These are phyloP conservation scores for Lichtheimia corymbifera DNA, from an alignment of 371 early-diverging fungal genomes.

Conservation along the genomic window DNA sequence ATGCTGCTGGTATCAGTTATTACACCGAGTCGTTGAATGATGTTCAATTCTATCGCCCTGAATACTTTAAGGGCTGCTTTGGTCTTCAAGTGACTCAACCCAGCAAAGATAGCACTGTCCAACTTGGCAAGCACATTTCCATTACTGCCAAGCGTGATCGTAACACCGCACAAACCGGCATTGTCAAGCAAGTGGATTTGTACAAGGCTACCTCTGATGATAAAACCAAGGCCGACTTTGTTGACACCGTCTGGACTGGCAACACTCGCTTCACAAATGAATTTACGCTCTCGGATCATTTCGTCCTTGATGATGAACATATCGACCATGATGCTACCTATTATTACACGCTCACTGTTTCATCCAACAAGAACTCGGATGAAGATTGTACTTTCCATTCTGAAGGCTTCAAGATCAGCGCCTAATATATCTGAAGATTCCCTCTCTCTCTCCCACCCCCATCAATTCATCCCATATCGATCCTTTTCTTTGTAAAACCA, in stretches of 20 bases:
- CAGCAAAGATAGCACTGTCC: conserved; percentile 21
- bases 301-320: conserved; percentile 22
- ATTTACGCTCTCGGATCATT: conserved; percentile 45
- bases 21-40: conserved; percentile 43
- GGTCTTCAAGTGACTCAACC: conserved; percentile 41
- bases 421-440: neutral
- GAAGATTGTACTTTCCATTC: conserved; percentile 18
- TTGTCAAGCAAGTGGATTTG: conserved; percentile 37
- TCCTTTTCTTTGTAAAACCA: neutral
- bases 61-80: conserved; percentile 44
- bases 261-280: conserved; percentile 26
- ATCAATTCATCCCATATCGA: neutral
- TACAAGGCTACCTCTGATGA: conserved; percentile 35
- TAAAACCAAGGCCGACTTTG: conserved; percentile 11
- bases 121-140: conserved; percentile 30
- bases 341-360: conserved; percentile 16
- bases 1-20: conserved; percentile 54
- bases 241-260: conserved; percentile 35
- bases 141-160: conserved; percentile 34
- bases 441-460: neutral
- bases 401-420: conserved; percentile 14
- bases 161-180: conserved; percentile 34
- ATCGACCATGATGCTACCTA: conserved; percentile 12
- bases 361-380: conserved; percentile 6
- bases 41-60: conserved; percentile 25